These are phyloP conservation scores for Micractinium conductrix DNA, from an alignment of 139 green algal genomes.

Conservation along the genomic window DNA sequence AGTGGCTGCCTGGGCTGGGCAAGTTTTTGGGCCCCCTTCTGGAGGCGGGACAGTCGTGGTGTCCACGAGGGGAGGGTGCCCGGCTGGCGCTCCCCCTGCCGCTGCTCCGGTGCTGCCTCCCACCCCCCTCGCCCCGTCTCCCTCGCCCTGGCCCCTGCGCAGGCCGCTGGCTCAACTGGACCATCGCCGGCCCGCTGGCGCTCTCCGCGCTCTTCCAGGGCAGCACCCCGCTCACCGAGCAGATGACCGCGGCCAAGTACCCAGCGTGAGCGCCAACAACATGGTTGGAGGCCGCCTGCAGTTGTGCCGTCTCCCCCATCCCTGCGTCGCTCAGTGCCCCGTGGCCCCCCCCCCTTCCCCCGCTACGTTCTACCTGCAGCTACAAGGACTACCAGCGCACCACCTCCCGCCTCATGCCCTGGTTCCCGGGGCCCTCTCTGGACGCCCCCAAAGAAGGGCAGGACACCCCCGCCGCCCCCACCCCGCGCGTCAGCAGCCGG, in stretches of 20 bases:
- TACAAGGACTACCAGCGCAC: constrained; percentile 39
- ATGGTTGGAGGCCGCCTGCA: not conserved
- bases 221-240: constrained; percentile 43
- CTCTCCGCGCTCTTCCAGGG: constrained; percentile 27
- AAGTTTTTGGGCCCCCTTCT: no score
- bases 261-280: constrained; percentile 3
- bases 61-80: no score
- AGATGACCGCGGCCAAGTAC: constrained; percentile 43
- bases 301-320: not conserved
- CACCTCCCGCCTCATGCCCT: constrained; percentile 41
- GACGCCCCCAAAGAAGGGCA: not conserved
- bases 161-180: constrained; percentile 42
- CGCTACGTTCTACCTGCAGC: not conserved
- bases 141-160: not conserved
- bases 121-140: no score
- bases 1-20: not conserved
- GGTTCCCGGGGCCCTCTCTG: not conserved
- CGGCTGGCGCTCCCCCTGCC: no score
- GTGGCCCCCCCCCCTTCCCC: not conserved
- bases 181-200: not conserved
- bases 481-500: not conserved
- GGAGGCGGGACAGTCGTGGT: no score
- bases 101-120: not conserved
- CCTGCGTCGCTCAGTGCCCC: no score
- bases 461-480: not conserved